phyloP scores from a whole-genome alignment of 2,329 filamentous ascomycete genomes.

The Diaporthe sp. region DNA sequence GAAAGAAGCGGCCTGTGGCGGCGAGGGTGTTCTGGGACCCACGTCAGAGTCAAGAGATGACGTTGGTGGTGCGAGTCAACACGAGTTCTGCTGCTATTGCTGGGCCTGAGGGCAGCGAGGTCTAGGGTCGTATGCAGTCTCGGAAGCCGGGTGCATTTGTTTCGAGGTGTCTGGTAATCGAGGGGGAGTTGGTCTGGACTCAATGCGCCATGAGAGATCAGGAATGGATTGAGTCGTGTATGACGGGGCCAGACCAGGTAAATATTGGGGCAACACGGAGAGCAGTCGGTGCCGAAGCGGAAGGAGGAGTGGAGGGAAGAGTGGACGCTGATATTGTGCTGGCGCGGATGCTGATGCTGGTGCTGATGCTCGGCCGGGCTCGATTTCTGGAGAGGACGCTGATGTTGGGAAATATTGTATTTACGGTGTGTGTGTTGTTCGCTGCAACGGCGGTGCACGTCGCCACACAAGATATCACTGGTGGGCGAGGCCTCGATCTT shows the following conservation, averaged over 20 bases:
- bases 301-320: not conserved
- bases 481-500: not conserved
- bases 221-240: constrained; percentile 24
- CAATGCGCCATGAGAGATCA: constrained; percentile 21
- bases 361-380: not conserved
- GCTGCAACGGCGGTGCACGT: not conserved
- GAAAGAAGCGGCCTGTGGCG: not conserved
- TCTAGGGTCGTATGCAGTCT: not conserved
- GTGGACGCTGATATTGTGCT: not conserved
- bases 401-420: not conserved
- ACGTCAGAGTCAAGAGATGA: constrained; percentile 4
- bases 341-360: constrained; percentile 8
- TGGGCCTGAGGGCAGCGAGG: not conserved
- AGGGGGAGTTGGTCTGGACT: constrained; percentile 5
- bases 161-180: constrained; percentile 1
- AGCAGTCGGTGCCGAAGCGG: not conserved
- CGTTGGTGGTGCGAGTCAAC: constrained; percentile 8
- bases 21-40: constrained; percentile 7
- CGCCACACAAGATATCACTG: not conserved
- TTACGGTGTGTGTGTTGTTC: not conserved
- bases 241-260: not conserved
- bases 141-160: constrained; percentile 14
- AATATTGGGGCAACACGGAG: not conserved
- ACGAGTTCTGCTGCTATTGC: not conserved
- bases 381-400: not conserved